Evolutionary conservation across 2,329 filamentous ascomycete species (phyloP).

Genomic region (Fusarium virguliforme): DNA sequence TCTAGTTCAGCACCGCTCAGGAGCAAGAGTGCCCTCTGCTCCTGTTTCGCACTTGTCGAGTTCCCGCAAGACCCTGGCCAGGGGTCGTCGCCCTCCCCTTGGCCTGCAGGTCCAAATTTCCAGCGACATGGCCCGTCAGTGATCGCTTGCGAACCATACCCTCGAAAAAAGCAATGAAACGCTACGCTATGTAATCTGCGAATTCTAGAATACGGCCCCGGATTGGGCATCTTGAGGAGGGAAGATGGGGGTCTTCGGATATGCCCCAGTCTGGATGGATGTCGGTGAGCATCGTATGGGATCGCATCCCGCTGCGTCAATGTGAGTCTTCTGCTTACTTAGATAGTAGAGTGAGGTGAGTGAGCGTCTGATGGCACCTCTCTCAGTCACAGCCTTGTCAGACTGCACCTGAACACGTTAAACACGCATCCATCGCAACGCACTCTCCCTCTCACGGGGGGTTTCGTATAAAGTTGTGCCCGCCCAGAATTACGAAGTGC

Average conservation of each 20-base stretch:
- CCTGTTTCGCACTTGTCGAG: slow-evolving; percentile 41
- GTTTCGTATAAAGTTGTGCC: slow-evolving; percentile 5
- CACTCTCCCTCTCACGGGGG: neutral
- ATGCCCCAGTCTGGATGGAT: slow-evolving; percentile 27
- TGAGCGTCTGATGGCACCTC: slow-evolving; percentile 1
- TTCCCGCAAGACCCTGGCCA: slow-evolving; percentile 46
- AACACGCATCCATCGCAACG: slow-evolving; percentile 2
- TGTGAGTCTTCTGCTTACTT: slow-evolving; percentile 27
- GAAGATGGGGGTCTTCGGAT: slow-evolving; percentile 22
- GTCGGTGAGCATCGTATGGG: slow-evolving; percentile 31
- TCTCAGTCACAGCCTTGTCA: neutral
- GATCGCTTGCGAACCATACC: slow-evolving; percentile 41
- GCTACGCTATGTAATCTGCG: slow-evolving; percentile 38
- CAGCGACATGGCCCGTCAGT: slow-evolving; percentile 38
- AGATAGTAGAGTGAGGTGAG: neutral
- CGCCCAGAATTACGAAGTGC: slow-evolving; percentile 6
- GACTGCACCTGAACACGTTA: neutral
- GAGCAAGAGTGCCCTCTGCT: slow-evolving; percentile 35
- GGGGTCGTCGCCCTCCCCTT: slow-evolving; percentile 47
- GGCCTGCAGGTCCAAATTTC: slow-evolving; percentile 53
- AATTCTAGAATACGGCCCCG: slow-evolving; percentile 39
- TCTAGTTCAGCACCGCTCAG: slow-evolving; percentile 34
- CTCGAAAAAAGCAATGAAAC: slow-evolving; percentile 41
- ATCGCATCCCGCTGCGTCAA: slow-evolving; percentile 30
- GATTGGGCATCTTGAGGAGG: slow-evolving; percentile 28